Base-by-base conservation (phyloP, 768 basidiomycete species). In the Russula olivacea region DNA sequence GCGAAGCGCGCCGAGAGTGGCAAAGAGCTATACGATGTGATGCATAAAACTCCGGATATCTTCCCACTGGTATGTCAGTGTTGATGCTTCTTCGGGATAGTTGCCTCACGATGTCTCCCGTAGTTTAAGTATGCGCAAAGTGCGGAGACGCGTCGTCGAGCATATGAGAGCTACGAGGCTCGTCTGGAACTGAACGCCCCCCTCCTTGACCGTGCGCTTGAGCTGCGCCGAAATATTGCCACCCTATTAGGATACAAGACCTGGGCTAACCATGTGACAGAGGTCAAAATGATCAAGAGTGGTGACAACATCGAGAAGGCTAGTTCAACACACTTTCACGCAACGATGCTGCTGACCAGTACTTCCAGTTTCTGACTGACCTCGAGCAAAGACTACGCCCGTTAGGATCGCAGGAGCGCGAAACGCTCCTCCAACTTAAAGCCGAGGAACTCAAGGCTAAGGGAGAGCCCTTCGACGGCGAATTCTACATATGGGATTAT, bases 401-500 rank as follows among this genome's bases (percentile, higher is more conserved):
- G 0, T 81, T 94, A 40, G 91, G 83, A 2, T 66, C 76, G 7
- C 83, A 85, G 69, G 91, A 95, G 66, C 80, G 80, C 5, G 79
- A 82, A 21, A 81, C 76, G 12, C 82, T 95, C 19, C 78, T 93
- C 12, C 81, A 77, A 0, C 75, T 93, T 67, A 94, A 94, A 76
- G 81, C 84, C 71, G 83, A 85, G 69, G 91, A 93, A 61, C 84
- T 88, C 64, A 75, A 80, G 61, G 78, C 80, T 66, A 77, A 75
- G 23, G 84, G 83, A 1, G 70, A 83, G 45, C 83, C 82, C 0
- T 86, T 85, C 66, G 88, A 93, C 63, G 83, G 83, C 63, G 75
- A 87, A 69, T 85, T 94, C 71, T 87, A 87, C 69, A 76, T 91
- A 58, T 93, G 91, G 90, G 93, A 93, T 70, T 93, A 91, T 72